A percentile compares a stretch with the other conserved stretches of the same genome.
Evolutionary conservation across 352 stramenopile species (phyloP).

Genomic region (Globisporangium okanoganense): DNA sequence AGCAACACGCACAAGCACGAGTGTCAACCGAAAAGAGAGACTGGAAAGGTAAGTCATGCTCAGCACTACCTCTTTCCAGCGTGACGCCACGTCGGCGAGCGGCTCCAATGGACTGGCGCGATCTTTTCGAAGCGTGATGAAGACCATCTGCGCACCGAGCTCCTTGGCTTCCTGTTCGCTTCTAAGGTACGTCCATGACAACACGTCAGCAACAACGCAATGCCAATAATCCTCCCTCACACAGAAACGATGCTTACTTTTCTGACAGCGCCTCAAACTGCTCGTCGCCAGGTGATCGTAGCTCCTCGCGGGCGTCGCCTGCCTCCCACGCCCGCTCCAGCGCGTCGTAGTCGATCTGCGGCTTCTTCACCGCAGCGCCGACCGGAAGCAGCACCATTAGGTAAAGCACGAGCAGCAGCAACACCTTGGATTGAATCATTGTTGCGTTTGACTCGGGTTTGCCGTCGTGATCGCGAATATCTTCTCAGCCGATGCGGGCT

Average conservation of each 20-base stretch:
- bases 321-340: constrained; percentile 64
- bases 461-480: neutral
- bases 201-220: neutral
- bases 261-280: constrained; percentile 42
- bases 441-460: neutral
- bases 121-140: constrained; percentile 46
- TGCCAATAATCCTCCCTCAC: neutral
- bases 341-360: constrained; percentile 55
- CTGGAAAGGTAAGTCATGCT: neutral
- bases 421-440: neutral
- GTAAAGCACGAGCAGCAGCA: constrained; percentile 2
- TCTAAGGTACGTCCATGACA: constrained; percentile 14
- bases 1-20: neutral
- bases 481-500: neutral
- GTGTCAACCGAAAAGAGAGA: neutral
- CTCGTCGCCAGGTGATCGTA: constrained; percentile 43
- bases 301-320: constrained; percentile 41
- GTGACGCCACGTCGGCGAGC: constrained; percentile 40
- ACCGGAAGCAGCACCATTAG: neutral
- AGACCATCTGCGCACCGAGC: constrained; percentile 76
- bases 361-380: neutral
- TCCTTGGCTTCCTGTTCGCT: constrained; percentile 37
- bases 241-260: constrained; percentile 24
- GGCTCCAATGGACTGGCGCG: constrained; percentile 16
- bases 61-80: constrained; percentile 65